A percentile compares a stretch with the other conserved stretches of the same genome.
These are phyloP conservation scores for Alternaria gaisen DNA, from an alignment of 2,329 filamentous ascomycete species.

Conservation along the genomic window DNA sequence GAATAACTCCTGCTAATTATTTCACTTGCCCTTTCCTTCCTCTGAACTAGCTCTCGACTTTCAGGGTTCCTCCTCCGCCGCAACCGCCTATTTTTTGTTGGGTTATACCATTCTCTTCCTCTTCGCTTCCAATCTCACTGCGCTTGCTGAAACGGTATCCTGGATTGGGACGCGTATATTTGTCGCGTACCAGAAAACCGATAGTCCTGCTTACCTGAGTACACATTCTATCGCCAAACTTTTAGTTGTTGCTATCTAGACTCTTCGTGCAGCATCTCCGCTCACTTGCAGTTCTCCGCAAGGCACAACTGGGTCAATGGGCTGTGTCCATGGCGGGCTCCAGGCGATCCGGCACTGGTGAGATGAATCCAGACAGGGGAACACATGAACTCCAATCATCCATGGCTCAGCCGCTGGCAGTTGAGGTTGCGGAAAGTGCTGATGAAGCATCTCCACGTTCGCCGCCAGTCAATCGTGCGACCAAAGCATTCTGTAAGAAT, in stretches of 20 bases:
- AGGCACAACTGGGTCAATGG: constrained; percentile 4
- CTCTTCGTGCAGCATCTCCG: constrained; percentile 8
- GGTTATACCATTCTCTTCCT: neutral
- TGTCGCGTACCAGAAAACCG: constrained; percentile 3
- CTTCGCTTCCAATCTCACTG: constrained; percentile 10
- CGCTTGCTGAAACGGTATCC: constrained; percentile 2
- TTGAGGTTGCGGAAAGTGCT: constrained; percentile 21
- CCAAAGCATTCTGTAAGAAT: constrained; percentile 40
- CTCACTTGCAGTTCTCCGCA: constrained; percentile 5
- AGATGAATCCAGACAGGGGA: constrained; percentile 9
- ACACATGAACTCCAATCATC: constrained; percentile 22
- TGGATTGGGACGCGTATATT: neutral
- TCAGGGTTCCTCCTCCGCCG: neutral
- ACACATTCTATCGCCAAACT: neutral
- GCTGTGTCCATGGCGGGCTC: constrained; percentile 2
- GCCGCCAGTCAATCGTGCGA: constrained; percentile 31
- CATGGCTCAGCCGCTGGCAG: constrained; percentile 13
- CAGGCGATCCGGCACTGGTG: constrained; percentile 8
- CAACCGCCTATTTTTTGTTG: constrained; percentile 3
- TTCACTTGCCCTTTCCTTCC: constrained; percentile 20
- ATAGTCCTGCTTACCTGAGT: neutral
- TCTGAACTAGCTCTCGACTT: constrained; percentile 20
- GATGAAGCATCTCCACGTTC: constrained; percentile 23
- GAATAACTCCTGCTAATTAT: constrained; percentile 43
- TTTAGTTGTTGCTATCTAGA: constrained; percentile 2